Conservation (phyloP, 331 rosid species). For the Malus hybrid region DNA sequence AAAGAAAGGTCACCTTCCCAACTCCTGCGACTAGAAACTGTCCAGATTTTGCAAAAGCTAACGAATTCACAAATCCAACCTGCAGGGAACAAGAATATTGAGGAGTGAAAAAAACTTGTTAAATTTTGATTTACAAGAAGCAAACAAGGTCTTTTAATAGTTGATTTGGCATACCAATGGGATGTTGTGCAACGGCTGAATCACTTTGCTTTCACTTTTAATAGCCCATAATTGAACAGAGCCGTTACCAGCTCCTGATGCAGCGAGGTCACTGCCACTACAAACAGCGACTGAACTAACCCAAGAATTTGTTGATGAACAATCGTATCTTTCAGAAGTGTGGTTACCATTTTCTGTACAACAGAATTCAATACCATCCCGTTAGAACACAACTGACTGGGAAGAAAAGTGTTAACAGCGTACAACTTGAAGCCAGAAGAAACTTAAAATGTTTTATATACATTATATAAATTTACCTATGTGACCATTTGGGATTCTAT, state of each 20-base stretch:
- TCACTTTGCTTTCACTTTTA: conserved; percentile 52
- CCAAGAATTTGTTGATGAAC: conserved; percentile 66
- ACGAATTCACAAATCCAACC: conserved; percentile 89
- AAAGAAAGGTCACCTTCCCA: conserved; percentile 56
- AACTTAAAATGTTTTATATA: not conserved
- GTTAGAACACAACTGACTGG: conserved; percentile 4
- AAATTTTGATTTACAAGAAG: not conserved
- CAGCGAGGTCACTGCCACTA: conserved; percentile 83
- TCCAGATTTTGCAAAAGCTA: conserved; percentile 87
- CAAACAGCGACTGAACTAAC: conserved; percentile 74
- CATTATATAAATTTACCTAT: conserved; percentile 33
- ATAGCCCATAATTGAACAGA: conserved; percentile 68
- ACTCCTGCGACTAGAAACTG: conserved; percentile 73
- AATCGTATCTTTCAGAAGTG: conserved; percentile 25
- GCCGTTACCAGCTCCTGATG: conserved; percentile 92
- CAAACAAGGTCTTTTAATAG: not conserved
- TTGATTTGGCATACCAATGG: conserved; percentile 66
- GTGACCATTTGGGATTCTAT: conserved; percentile 51
- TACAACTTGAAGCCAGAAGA: not conserved
- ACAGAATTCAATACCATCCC: conserved; percentile 13
- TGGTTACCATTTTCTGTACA: conserved; percentile 59
- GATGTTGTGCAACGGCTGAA: conserved; percentile 45
- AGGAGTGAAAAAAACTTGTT: not conserved
- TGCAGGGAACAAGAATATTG: conserved; percentile 18
- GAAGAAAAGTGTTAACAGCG: not conserved